Percentiles rank a stretch among this genome's conserved stretches.
These are phyloP conservation scores for Verticillium nubilum DNA, from an alignment of 2,329 filamentous ascomycete species.

Conservation along the genomic window DNA sequence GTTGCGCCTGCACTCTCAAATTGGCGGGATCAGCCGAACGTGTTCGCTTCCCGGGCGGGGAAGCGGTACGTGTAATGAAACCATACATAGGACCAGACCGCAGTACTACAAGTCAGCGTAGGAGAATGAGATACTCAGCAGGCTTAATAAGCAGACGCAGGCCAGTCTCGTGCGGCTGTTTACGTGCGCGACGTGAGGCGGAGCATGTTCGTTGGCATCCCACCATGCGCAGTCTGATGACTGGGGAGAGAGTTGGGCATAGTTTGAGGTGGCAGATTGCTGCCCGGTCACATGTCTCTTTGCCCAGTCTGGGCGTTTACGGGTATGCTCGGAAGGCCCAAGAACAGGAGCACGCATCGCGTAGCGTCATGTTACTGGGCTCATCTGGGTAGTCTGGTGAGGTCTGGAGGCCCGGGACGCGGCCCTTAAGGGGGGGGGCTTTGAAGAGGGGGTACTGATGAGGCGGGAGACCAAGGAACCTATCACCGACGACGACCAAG, in stretches of 20 bases:
- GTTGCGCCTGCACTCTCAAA: not conserved
- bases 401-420: not conserved
- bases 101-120: not conserved
- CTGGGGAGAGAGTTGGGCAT: not conserved
- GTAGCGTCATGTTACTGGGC: not conserved
- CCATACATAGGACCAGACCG: not conserved
- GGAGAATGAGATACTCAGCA: not conserved
- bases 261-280: not conserved
- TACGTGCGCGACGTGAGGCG: not conserved
- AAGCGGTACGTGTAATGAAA: not conserved
- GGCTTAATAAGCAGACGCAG: not conserved
- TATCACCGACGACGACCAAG: not conserved
- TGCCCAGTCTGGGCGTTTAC: not conserved
- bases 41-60: not conserved
- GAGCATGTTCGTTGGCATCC: not conserved
- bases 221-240: not conserved
- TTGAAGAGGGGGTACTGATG: too few relatives aligned
- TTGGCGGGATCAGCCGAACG: not conserved
- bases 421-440: not conserved
- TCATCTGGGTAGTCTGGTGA: not conserved
- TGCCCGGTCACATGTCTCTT: not conserved
- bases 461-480: not conserved
- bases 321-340: not conserved
- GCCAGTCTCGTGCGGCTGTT: not conserved
- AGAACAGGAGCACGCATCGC: not conserved